Evolutionary conservation across 345 rosid species (phyloP), one percentile per base, ranked within the genome.

Genomic region (Lumnitzera racemosa): DNA sequence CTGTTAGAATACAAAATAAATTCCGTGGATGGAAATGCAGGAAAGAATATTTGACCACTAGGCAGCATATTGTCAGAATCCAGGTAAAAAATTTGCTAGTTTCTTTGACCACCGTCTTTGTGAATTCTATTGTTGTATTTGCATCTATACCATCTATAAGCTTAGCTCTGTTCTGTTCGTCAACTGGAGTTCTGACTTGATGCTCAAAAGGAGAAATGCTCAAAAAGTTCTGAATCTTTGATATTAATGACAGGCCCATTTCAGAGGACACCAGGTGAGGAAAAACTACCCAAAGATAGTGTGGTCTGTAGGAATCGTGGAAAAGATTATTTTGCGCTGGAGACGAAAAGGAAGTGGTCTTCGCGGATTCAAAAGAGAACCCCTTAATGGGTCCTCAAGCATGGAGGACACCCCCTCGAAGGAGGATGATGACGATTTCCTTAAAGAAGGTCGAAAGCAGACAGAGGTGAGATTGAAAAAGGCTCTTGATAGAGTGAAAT

Each of bases 301-400:
- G n/a, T 89, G 96, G 98, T 87, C 96, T 0, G 96, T 92, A 14
- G 96, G 98, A 76, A 87, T 89, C 69, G 2, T 89, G 69, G 96
- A 89, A 78, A 92, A 92, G 66, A 78, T 87, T 56, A 92, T 92
- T 67, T 62, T 92, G 74, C 90, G 96, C n/a, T 89, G 98, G 96
- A 87, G 94, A 73, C 71, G 96, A 49, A 91, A 82, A 81, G 74
- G 98, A 78, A 76, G 82, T 49, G 98, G 98, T 56, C 72, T 92
- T 68, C 89, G 96, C 24, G 96, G 98, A 65, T 89, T 92, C 67
- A 86, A 73, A 71, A 67, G 87, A 8, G 89, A 91, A 53, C 74
- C 75, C 55, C 73, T 79, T 68, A 69, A 65, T 5, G 83, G 76
- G 31, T 63, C 71, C 60, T 60, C 78, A 29, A 79, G 67, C 61